Conservation (phyloP, 768 basidiomycete species). For the Fomitopsis serialis region DNA sequence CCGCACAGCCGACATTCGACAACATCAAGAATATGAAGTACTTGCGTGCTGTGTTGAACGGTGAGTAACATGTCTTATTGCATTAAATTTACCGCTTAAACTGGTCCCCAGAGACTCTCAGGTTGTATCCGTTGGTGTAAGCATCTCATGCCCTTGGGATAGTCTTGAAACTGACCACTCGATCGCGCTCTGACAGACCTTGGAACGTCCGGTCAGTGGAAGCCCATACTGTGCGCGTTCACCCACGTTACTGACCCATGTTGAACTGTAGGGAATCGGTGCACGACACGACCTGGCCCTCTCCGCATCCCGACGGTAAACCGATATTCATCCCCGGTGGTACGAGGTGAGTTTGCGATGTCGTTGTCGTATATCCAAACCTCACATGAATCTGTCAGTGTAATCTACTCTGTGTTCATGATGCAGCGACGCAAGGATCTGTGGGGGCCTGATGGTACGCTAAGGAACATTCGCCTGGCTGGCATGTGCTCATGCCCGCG, state of each 20-base stretch:
- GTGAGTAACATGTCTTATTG: too few species aligned
- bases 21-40: constrained; percentile 27
- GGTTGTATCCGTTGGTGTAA: constrained; percentile 27
- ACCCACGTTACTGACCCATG: not conserved
- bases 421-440: constrained; percentile 64
- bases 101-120: too few species aligned
- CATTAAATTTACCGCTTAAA: too few species aligned
- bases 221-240: too few species aligned
- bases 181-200: too few species aligned
- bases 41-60: constrained; percentile 25
- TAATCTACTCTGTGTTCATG: constrained; percentile 50
- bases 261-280: constrained; percentile 11
- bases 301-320: constrained; percentile 13
- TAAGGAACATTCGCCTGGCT: not conserved
- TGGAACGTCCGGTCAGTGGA: too few species aligned
- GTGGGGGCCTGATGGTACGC: constrained; percentile 67
- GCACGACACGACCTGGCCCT: constrained; percentile 11
- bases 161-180: too few species aligned
- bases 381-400: not conserved
- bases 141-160: too few species aligned
- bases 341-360: constrained; percentile 2
- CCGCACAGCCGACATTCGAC: constrained; percentile 23
- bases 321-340: constrained; percentile 19
- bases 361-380: not conserved
- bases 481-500: not conserved